phyloP scores from a whole-genome alignment of 2,329 filamentous ascomycete genomes.

The Aspergillus melleus region DNA sequence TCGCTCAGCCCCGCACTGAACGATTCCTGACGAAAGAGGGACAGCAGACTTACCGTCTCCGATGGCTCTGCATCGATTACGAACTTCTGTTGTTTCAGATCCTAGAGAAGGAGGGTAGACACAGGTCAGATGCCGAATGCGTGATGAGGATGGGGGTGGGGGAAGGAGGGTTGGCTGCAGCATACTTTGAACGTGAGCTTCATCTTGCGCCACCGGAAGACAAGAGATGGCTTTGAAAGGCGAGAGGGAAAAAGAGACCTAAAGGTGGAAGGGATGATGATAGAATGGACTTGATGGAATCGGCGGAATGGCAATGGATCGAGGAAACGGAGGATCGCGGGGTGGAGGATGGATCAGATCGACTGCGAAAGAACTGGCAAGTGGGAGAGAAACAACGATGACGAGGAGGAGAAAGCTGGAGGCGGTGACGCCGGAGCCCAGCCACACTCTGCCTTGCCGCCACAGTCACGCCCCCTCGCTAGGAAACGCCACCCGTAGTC shows the following conservation, averaged over 20 bases:
- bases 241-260: conserved; percentile 13
- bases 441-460: background rate
- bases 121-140: conserved; percentile 18
- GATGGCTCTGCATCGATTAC: conserved; percentile 90
- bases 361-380: conserved; percentile 4
- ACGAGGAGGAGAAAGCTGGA: conserved; percentile 8
- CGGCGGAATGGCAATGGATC: background rate
- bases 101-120: conserved; percentile 53
- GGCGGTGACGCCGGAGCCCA: background rate
- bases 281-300: background rate
- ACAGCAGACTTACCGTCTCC: conserved; percentile 67
- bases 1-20: conserved; percentile 37
- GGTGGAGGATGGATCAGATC: conserved; percentile 1
- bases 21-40: conserved; percentile 8
- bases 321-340: conserved; percentile 1
- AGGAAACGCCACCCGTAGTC: background rate
- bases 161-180: conserved; percentile 16
- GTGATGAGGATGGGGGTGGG: conserved; percentile 5
- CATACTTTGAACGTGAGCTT: conserved; percentile 71
- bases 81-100: conserved; percentile 99
- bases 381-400: background rate
- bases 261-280: background rate
- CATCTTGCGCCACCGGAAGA: conserved; percentile 52
- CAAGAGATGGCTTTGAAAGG: conserved; percentile 19
- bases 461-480: background rate